phyloP scores from a whole-genome alignment of 2,329 filamentous ascomycete species.

The Emergomyces orientalis region DNA sequence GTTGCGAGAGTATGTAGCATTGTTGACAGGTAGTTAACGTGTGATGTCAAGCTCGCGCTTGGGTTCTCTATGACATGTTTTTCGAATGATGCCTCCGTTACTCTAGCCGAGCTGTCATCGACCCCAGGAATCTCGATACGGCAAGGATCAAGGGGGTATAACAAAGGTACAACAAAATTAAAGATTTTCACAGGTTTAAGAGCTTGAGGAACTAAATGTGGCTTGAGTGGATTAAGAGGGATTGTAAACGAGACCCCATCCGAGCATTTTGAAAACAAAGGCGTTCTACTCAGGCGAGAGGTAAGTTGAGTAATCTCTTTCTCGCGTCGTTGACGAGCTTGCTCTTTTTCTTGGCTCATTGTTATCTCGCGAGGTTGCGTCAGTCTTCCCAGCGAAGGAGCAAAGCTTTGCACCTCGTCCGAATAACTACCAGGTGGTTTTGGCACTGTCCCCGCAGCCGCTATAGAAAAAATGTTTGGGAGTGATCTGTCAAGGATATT shows the following conservation, averaged over 20 bases:
- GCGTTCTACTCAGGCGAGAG: slow-evolving; percentile 57
- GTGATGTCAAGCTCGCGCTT: slow-evolving; percentile 58
- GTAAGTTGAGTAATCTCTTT: slow-evolving; percentile 14
- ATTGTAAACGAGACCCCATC: slow-evolving; percentile 64
- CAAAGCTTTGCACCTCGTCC: background rate
- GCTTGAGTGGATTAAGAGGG: slow-evolving; percentile 57
- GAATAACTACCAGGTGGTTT: background rate
- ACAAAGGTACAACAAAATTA: slow-evolving; percentile 57
- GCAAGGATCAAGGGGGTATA: slow-evolving; percentile 63
- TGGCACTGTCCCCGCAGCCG: background rate
- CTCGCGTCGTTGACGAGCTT: slow-evolving; percentile 22
- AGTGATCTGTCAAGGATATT: slow-evolving; percentile 64
- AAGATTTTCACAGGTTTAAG: slow-evolving; percentile 55
- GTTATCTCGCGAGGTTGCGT: background rate
- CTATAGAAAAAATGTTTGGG: background rate
- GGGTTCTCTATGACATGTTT: slow-evolving; percentile 48
- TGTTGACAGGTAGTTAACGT: slow-evolving; percentile 64
- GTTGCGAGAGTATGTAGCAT: slow-evolving; percentile 61
- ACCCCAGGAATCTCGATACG: slow-evolving; percentile 57
- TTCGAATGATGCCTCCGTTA: slow-evolving; percentile 57
- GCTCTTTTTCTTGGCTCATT: slow-evolving; percentile 52
- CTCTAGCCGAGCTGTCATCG: slow-evolving; percentile 50
- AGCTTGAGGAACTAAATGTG: slow-evolving; percentile 49
- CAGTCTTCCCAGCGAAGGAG: background rate
- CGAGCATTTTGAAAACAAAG: slow-evolving; percentile 56